Evolutionary conservation across 2,329 filamentous ascomycete species (phyloP), one percentile per base, ranked within the genome.

Genomic region (Cladosporium sphaerospermum): DNA sequence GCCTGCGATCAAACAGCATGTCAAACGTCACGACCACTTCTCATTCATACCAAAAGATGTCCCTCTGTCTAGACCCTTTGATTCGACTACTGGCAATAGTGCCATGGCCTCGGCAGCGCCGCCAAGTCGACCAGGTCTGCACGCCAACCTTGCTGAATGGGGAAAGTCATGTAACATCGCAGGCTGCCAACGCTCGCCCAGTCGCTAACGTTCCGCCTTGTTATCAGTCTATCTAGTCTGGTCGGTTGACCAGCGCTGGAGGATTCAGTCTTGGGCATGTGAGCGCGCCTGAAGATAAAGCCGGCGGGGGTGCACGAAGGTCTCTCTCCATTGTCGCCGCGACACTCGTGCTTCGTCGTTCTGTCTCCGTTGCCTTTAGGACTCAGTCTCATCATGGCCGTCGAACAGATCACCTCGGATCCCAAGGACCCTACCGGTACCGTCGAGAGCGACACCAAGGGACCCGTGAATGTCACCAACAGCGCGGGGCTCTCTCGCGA

Each of bases 131-230:
- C 48, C 31, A 40, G 41, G 28, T 51, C 16, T 44, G 11, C 48
- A 51, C 41, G 48, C 48, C 48, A 51, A 51, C 42, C 48, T n/a
- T 40, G 32, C 48, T 11, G 44, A 44, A 43, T 51, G 48, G 39
- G 48, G 48, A 51, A 51, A 40, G 40, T 43, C 48, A 10, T 13
- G 16, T 33, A 41, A 19, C 36, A 39, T 13, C 10, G 48, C 32
- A 28, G 10, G 45, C 32, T 37, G 45, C 45, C 45, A 47, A 47
- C 45, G 7, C n/a, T 19, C 18, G 11, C 32, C 48, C 48, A 51
- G 37, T 31, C 33, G 37, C 39, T 33, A 51, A 51, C 43, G 39
- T 40, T 40, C 36, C 33, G 48, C 18, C 40, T 36, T 28, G 48
- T 51, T 51, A 51, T 51, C 48, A 44, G 37, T 16, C 40, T 10